Evolutionary conservation across 441 rosid species (phyloP), one percentile per base, ranked within the genome.

Genomic region (Syzygium malaccense): DNA sequence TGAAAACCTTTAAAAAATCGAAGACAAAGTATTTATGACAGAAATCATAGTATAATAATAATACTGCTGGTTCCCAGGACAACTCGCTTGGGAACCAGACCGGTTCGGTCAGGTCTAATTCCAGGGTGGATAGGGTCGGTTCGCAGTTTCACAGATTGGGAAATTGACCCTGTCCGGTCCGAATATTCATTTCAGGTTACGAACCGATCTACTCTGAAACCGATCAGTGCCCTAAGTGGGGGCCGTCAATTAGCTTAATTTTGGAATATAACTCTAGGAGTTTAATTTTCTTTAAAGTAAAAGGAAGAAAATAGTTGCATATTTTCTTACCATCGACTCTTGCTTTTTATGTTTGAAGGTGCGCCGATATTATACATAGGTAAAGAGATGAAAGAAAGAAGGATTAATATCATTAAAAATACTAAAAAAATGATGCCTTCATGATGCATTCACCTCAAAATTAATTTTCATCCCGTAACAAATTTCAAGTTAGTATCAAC

Each of bases 21-120:
- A 33, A 33, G 49, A 71, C 14, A 71, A 20, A 2, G 6, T 37
- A 20, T 68, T 19, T 5, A 33, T 11, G 12, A 14, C 1, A 10
- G 6, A 68, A 68, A 20, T 7, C 8, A 33, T 33, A 10, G 5
- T 33, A 33, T 9, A 68, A 68, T 32, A 5, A 0, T 33, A 68
- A 33, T 26, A 68, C 5, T 0, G 0, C 8, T 0, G 1, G 0
- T 13, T 8, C 64, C 7, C 5, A 0, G 9, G 48, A 45, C 10
- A 45, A 45, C 48, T 45, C 9, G 48, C 48, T 9, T 45, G 2
- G 9, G 2, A 45, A 45, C 9, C 2, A 8, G 48, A 45, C 48
- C 2, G 8, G 2, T 45, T 45, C 7, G 9, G 2, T 14, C 15
- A 4, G 4, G 64, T 33, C 14, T 19, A 4, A 45, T 33, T 68